These are phyloP conservation scores for Eudorina sp. DNA, from an alignment of 139 green algal species.

Conservation along the genomic window DNA sequence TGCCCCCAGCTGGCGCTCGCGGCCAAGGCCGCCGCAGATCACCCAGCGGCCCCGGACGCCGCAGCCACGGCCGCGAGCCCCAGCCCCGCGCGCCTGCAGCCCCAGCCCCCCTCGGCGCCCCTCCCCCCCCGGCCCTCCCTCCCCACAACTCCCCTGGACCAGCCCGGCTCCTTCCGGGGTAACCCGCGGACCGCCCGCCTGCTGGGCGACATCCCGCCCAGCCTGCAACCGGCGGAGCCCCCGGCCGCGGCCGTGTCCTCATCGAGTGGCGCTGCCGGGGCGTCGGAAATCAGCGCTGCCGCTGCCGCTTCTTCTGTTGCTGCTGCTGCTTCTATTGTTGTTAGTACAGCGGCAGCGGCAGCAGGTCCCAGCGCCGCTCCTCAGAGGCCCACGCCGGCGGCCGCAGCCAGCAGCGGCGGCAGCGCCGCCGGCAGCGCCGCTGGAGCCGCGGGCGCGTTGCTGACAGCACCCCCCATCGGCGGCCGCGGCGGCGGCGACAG, in stretches of 20 bases:
- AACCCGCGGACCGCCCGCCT: slow-evolving; percentile 19
- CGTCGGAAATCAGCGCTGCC: too few relatives aligned
- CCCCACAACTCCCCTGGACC: neutral
- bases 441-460: neutral
- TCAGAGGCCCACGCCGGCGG: too few relatives aligned
- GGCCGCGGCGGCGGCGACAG: neutral
- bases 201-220: neutral
- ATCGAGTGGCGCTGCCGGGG: too few relatives aligned
- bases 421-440: neutral
- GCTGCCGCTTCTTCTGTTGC: too few relatives aligned
- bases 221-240: neutral
- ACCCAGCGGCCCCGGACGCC: neutral
- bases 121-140: neutral
- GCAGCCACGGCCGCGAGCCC: neutral
- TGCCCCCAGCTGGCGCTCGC: neutral
- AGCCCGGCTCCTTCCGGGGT: neutral
- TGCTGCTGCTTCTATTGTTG: too few relatives aligned
- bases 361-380: too few relatives aligned
- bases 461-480: neutral
- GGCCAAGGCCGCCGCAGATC: neutral
- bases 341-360: too few relatives aligned
- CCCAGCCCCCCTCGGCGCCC: neutral
- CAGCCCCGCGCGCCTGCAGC: neutral
- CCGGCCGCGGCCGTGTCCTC: neutral
- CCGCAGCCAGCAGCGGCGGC: neutral